Evolutionary conservation across 352 stramenopile genomes (phyloP), one percentile per base, ranked within the genome.

Genomic region (Phytophthora colocasiae): DNA sequence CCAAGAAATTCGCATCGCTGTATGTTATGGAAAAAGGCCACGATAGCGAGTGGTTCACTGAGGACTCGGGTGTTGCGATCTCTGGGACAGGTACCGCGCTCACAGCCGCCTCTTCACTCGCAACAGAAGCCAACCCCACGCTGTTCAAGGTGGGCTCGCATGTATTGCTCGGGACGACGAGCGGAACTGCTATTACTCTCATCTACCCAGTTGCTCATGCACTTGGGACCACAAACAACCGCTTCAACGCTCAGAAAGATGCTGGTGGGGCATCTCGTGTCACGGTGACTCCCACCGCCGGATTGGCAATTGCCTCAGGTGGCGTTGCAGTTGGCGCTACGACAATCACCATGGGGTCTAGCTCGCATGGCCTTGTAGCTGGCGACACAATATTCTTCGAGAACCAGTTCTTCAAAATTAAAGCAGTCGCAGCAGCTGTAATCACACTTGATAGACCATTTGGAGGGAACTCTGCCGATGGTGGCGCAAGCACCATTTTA

Each of bases 41-140:
- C 2, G 55, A 86, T 29, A 58, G 77, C 26, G 85, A 93, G 43
- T 90, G 79, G 77, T 90, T 90, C 57, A 86, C 81, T 0, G 58
- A 43, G 12, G 46, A 87, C 22, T 73, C 68, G 9, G n/a, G n/a
- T n/a, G n/a, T n/a, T n/a, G n/a, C n/a, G n/a, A n/a, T n/a, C n/a
- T n/a, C n/a, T n/a, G n/a, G n/a, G n/a, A n/a, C n/a, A n/a, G n/a
- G n/a, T n/a, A n/a, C n/a, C n/a, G n/a, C n/a, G n/a, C n/a, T n/a
- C n/a, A n/a, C n/a, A n/a, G n/a, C n/a, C n/a, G n/a, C n/a, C n/a
- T n/a, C n/a, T n/a, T n/a, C n/a, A n/a, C n/a, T n/a, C n/a, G n/a
- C n/a, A n/a, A n/a, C n/a, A n/a, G n/a, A n/a, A n/a, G 40, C 3
- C 44, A 1, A 1, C n/a, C n/a, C n/a, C 26, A 70, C 50, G 3